Percentiles rank a stretch among this genome's conserved stretches.
phyloP scores from a whole-genome alignment of 1,284 basidiomycete species.

The Moesziomyces sp. region DNA sequence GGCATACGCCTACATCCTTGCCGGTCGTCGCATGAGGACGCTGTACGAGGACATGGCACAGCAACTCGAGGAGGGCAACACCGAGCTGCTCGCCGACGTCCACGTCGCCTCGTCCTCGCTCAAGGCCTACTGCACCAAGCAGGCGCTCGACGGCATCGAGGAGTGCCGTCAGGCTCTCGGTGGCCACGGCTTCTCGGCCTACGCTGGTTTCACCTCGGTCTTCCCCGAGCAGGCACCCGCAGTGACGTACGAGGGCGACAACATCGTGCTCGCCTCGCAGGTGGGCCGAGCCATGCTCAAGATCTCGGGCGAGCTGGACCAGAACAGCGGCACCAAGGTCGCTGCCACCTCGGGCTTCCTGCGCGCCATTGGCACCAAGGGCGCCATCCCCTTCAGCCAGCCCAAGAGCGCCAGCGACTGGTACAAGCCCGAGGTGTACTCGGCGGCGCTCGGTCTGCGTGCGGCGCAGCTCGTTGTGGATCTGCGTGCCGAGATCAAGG shows the following conservation, averaged over 20 bases:
- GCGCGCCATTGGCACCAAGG: constrained; percentile 36
- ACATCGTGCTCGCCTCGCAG: constrained; percentile 59
- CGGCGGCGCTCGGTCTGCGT: constrained; percentile 54
- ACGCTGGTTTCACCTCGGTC: constrained; percentile 59
- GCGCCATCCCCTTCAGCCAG: constrained; percentile 43
- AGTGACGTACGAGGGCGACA: constrained; percentile 68
- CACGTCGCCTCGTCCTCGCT: constrained; percentile 68
- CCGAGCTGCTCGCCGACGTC: constrained; percentile 67
- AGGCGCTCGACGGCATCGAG: constrained; percentile 68
- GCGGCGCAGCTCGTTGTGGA: constrained; percentile 56
- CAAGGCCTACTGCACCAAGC: constrained; percentile 67
- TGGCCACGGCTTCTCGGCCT: constrained; percentile 68
- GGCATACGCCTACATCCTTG: constrained; percentile 68
- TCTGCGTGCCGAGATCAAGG: constrained; percentile 53
- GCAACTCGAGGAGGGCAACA: constrained; percentile 66
- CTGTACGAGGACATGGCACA: constrained; percentile 67
- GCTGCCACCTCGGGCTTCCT: constrained; percentile 56
- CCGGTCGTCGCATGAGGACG: constrained; percentile 62
- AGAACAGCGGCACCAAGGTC: constrained; percentile 37
- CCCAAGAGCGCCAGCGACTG: constrained; percentile 50
- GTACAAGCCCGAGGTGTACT: constrained; percentile 48
- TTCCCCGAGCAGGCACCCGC: constrained; percentile 59
- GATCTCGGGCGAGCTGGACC: constrained; percentile 50
- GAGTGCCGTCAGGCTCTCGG: constrained; percentile 68
- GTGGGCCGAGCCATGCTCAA: constrained; percentile 63